phyloP scores from a whole-genome alignment of 176 grass and related monocot genomes.

The Secale cereale region DNA sequence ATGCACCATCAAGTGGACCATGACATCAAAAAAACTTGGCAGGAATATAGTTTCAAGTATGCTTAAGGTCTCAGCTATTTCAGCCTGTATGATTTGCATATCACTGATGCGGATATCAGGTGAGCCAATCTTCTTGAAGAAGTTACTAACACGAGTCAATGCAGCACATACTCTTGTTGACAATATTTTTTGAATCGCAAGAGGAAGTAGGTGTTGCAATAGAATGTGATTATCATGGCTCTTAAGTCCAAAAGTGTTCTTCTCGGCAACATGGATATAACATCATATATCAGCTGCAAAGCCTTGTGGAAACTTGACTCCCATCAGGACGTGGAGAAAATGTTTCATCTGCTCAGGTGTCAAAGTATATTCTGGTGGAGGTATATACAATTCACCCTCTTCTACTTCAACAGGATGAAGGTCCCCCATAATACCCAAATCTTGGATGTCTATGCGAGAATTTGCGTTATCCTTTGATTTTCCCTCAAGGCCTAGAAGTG shows the following conservation, averaged over 20 bases:
- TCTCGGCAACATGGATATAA: too few relatives aligned
- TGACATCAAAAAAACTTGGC: neutral
- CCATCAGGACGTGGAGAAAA: neutral
- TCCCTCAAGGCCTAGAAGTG: neutral
- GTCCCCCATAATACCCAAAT: neutral
- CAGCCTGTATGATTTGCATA: neutral
- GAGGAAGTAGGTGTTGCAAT: neutral
- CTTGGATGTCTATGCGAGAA: neutral
- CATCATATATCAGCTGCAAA: too few relatives aligned
- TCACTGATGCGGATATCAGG: neutral
- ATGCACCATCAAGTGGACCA: conserved; percentile 8
- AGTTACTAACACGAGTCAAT: neutral
- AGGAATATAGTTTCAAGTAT: neutral
- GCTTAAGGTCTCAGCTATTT: neutral
- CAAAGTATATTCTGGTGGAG: neutral
- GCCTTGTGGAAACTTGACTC: too few relatives aligned
- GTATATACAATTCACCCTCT: neutral
- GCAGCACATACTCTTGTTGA: neutral
- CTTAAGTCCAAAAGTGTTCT: neutral
- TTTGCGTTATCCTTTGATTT: neutral
- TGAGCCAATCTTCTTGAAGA: neutral
- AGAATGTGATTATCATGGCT: too few relatives aligned
- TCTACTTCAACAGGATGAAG: neutral
- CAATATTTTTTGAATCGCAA: neutral
- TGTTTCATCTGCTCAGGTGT: neutral